phyloP scores from a whole-genome alignment of 345 rosid species.

The Eucalyptus cloeziana region DNA sequence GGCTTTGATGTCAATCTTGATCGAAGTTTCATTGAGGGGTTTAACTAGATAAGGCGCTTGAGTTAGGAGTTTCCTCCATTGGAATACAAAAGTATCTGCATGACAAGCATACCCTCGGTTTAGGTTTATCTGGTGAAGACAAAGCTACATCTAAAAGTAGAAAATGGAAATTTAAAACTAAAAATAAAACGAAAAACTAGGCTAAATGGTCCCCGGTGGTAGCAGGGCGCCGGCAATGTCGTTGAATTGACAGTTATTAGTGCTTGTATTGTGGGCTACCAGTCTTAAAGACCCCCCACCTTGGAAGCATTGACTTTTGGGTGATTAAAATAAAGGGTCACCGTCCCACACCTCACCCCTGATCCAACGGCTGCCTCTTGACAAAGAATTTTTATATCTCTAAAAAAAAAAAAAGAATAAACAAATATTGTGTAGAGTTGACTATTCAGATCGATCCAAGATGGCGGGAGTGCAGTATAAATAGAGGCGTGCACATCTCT shows the following conservation, averaged over 20 bases:
- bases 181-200: not conserved
- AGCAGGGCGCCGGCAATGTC: not conserved
- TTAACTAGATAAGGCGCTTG: not conserved
- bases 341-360: conserved; percentile 11
- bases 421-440: not conserved
- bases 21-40: not conserved
- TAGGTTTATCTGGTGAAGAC: not conserved
- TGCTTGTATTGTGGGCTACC: conserved; percentile 5
- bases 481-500: not conserved
- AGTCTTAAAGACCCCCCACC: not conserved
- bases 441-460: not conserved
- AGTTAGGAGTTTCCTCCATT: not conserved
- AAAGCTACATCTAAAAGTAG: not conserved
- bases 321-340: not conserved
- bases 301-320: conserved; percentile 12
- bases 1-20: not conserved
- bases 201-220: not conserved
- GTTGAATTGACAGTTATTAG: not conserved
- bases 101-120: not conserved
- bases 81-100: not conserved
- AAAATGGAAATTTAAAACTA: not conserved
- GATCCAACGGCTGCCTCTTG: not conserved
- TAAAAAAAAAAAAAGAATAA: not conserved
- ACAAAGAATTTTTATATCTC: not conserved
- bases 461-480: not conserved